A percentile compares a stretch with the other conserved stretches of the same genome.
phyloP scores from a whole-genome alignment of 768 basidiomycete species.

The Suillus subaureus region DNA sequence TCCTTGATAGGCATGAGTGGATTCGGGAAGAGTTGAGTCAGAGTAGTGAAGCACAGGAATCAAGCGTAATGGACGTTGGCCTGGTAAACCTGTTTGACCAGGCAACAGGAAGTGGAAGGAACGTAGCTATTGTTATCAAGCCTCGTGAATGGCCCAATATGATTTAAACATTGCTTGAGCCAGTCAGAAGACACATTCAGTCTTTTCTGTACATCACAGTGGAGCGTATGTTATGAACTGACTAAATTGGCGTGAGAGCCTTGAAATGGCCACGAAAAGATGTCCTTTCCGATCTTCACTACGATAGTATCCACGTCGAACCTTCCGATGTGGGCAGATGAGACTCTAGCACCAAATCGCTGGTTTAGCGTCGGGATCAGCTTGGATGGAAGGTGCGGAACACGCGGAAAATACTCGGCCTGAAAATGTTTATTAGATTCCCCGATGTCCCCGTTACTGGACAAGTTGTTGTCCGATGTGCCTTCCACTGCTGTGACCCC shows the following conservation, averaged over 20 bases:
- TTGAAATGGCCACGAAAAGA: constrained; percentile 46
- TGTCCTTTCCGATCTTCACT: constrained; percentile 73
- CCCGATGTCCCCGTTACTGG: neutral
- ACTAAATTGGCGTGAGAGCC: constrained; percentile 12
- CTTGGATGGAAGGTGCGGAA: constrained; percentile 51
- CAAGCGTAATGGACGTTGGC: constrained; percentile 38
- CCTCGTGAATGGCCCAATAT: constrained; percentile 24
- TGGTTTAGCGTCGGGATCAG: constrained; percentile 53
- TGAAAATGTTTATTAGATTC: neutral
- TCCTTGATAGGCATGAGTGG: constrained; percentile 66
- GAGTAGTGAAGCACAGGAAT: constrained; percentile 18
- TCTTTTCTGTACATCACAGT: neutral
- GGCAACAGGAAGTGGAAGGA: constrained; percentile 69
- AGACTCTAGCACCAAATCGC: constrained; percentile 45
- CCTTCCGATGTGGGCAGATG: constrained; percentile 43
- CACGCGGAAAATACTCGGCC: constrained; percentile 41
- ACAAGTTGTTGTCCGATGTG: constrained; percentile 1
- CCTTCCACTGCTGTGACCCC: neutral
- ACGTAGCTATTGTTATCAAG: constrained; percentile 61
- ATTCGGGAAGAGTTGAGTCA: constrained; percentile 42
- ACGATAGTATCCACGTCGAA: constrained; percentile 58
- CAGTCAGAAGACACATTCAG: neutral
- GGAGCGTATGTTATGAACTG: constrained; percentile 12
- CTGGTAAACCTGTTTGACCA: constrained; percentile 76
- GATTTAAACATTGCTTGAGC: neutral